A percentile compares a stretch with the other conserved stretches of the same genome.
Evolutionary conservation across 2,329 filamentous ascomycete species (phyloP).

Genomic region (Claviceps spartinae): DNA sequence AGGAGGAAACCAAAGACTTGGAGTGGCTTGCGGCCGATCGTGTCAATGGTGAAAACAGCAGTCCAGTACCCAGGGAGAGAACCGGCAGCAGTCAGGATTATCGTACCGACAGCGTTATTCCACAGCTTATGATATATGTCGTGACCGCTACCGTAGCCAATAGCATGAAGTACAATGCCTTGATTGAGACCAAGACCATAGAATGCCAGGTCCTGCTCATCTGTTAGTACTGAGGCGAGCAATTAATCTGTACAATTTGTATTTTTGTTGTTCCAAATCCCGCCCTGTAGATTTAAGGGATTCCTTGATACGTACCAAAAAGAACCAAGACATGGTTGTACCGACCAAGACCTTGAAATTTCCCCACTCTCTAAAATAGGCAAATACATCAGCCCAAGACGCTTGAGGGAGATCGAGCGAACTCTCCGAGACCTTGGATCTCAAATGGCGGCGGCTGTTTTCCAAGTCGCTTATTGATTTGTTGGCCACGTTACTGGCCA

Average conservation of each 20-base stretch:
- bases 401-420: slow-evolving; percentile 52
- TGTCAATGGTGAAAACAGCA: slow-evolving; percentile 60
- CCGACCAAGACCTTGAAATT: slow-evolving; percentile 60
- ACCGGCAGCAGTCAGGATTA: slow-evolving; percentile 65
- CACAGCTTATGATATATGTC: slow-evolving; percentile 56
- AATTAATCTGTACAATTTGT: too few species aligned
- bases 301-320: slow-evolving; percentile 34
- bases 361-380: slow-evolving; percentile 56
- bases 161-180: slow-evolving; percentile 53
- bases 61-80: slow-evolving; percentile 72
- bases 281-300: too few species aligned
- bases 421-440: slow-evolving; percentile 36
- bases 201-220: slow-evolving; percentile 45
- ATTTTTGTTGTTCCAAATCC: too few species aligned
- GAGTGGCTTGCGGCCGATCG: slow-evolving; percentile 62
- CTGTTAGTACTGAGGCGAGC: slow-evolving; percentile 6
- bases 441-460: slow-evolving; percentile 28
- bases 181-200: slow-evolving; percentile 68
- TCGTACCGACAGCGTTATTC: slow-evolving; percentile 62
- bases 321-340: slow-evolving; percentile 72
- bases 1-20: slow-evolving; percentile 50
- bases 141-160: slow-evolving; percentile 52
- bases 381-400: slow-evolving; percentile 52
- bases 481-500: slow-evolving; percentile 35
- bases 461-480: slow-evolving; percentile 34